Evolutionary conservation across 192 early-diverging fungal genomes (phyloP), one percentile per base, ranked within the genome.

Genomic region (Dissophora globulifera): DNA sequence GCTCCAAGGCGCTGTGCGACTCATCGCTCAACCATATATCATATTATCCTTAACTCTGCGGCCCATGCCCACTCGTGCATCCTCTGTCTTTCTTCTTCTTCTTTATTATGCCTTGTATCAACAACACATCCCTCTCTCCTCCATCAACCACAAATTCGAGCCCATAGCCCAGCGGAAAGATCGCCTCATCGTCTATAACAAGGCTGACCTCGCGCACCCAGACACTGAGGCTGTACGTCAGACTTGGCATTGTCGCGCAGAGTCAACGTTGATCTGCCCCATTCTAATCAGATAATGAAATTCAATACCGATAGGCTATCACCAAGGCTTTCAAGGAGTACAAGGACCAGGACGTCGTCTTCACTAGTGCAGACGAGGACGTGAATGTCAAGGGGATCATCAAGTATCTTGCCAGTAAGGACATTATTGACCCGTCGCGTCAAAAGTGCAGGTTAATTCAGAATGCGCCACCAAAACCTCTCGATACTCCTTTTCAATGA

Each of bases 161-260:
- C 67, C 83, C 29, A 80, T 91, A 19, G 79, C 88, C 29, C 87
- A 88, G 19, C 55, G 67, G 32, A 86, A 92, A 52, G 83, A 89
- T 13, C 83, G 93, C 8, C 69, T 97, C 3, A 85, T 99, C 19
- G 89, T 97, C 9, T 96, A 95, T 84, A 99, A 97, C 85, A 99
- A 97, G 80, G 75, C 82, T 25, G 97, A 99, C 79, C 80, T 99
- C 29, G 93, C 95, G 0, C 88, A 93, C 50, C 80, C 84, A 8
- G 52, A 62, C n/a, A 83, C 83, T n/a, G 66, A 81, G 33, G 67
- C 67, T 6, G 76, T 80, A 72, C 62, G 67, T 45, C 4, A 52
- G n/a, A n/a, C n/a, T 29, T 51, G 11, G 8, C 19, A 33, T n/a
- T n/a, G n/a, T n/a, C n/a, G n/a, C n/a, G n/a, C n/a, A n/a, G n/a